phyloP scores from a whole-genome alignment of 495 filamentous ascomycete genomes.

The Podospora bellae-mahoneyi region DNA sequence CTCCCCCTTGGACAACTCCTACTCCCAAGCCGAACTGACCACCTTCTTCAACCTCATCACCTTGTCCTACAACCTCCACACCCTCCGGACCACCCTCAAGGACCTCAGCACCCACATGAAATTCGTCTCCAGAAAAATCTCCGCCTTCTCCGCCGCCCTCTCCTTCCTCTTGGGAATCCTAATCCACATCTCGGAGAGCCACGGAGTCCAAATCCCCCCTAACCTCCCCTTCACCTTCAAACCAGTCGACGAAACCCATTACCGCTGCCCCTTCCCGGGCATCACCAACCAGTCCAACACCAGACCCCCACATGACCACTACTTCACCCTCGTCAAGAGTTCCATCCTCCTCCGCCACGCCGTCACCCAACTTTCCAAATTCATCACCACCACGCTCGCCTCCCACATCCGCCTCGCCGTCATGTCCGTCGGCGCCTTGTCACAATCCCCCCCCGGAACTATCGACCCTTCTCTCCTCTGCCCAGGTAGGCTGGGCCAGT shows the following conservation, averaged over 20 bases:
- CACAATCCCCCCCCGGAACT: too few relatives aligned
- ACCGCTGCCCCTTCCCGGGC: neutral
- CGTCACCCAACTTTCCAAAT: too few relatives aligned
- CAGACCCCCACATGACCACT: neutral
- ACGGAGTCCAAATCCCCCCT: neutral
- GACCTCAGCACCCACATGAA: neutral
- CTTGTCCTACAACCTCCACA: neutral
- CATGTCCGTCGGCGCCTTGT: too few relatives aligned
- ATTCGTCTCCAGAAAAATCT: neutral
- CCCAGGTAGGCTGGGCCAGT: too few relatives aligned
- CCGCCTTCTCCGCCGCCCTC: neutral
- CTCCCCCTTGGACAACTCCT: too few relatives aligned
- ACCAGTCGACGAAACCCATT: neutral
- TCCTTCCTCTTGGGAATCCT: neutral
- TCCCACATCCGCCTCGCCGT: too few relatives aligned
- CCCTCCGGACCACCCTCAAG: neutral
- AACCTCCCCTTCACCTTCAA: neutral
- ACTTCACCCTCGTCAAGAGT: neutral
- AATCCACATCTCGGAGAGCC: neutral
- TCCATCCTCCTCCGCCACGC: neutral
- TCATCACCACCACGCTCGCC: too few relatives aligned
- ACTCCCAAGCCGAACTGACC: neutral
- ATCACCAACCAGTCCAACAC: neutral
- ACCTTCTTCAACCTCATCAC: neutral
- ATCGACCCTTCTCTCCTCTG: too few relatives aligned